Conservation (phyloP, 768 basidiomycete species). For the Tulasnella sp. region DNA sequence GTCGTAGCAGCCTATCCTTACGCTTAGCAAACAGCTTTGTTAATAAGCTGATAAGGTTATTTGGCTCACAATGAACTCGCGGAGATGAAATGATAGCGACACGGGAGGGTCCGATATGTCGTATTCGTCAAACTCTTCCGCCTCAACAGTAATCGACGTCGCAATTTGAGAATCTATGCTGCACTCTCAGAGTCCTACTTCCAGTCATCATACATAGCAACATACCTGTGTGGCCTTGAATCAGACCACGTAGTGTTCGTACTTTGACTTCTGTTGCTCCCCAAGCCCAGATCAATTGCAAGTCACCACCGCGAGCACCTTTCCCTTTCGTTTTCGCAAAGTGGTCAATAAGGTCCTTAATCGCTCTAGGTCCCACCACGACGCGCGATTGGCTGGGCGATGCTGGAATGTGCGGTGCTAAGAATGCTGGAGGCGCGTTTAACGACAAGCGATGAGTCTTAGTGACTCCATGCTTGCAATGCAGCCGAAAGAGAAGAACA, state of each 20-base stretch:
- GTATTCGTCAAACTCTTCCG: slow-evolving; percentile 73
- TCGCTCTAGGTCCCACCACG: slow-evolving; percentile 57
- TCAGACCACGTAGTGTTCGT: slow-evolving; percentile 53
- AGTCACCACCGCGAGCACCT: slow-evolving; percentile 43
- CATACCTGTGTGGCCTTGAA: slow-evolving; percentile 31
- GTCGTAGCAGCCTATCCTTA: slow-evolving; percentile 59
- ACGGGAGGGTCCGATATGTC: slow-evolving; percentile 51
- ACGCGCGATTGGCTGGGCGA: slow-evolving; percentile 48
- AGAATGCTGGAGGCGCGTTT: slow-evolving; percentile 42
- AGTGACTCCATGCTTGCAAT: slow-evolving; percentile 76
- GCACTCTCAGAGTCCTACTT: too few relatives aligned
- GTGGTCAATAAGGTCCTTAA: slow-evolving; percentile 73
- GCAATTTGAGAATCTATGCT: slow-evolving; percentile 25
- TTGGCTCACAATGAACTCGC: slow-evolving; percentile 63
- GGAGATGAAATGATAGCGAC: slow-evolving; percentile 66
- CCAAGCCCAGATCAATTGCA: slow-evolving; percentile 76
- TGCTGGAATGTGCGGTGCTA: slow-evolving; percentile 58
- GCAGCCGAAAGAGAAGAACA: slow-evolving; percentile 55
- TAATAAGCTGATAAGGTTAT: neutral
- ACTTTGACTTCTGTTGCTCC: slow-evolving; percentile 48
- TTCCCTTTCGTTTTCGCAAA: slow-evolving; percentile 52
- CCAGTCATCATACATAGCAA: neutral
- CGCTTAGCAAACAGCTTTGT: neutral
- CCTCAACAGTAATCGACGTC: slow-evolving; percentile 65
- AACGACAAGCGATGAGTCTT: slow-evolving; percentile 71